phyloP scores from a whole-genome alignment of 768 basidiomycete genomes.

The Termitomyces sp. region DNA sequence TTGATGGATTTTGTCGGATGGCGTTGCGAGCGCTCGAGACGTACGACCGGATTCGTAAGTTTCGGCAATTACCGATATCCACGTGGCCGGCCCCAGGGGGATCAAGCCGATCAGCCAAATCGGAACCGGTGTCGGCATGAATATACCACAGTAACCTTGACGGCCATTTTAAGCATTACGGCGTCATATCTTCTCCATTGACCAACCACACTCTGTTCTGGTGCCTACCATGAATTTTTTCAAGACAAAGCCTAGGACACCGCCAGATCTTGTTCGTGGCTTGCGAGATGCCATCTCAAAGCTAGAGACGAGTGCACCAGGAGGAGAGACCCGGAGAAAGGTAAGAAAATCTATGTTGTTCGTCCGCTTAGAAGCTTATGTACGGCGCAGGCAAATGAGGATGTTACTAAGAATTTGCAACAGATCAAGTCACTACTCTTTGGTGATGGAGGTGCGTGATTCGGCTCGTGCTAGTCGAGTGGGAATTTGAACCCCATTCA shows the following conservation, averaged over 20 bases:
- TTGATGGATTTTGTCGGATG: slow-evolving; percentile 51
- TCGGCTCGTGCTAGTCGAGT: not conserved
- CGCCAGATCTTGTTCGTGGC: slow-evolving; percentile 82
- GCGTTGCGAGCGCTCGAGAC: slow-evolving; percentile 17
- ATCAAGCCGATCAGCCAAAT: slow-evolving; percentile 1
- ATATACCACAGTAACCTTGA: slow-evolving; percentile 15
- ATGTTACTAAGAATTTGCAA: slow-evolving; percentile 84
- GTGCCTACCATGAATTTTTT: slow-evolving; percentile 81
- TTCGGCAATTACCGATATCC: slow-evolving; percentile 20
- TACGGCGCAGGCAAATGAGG: slow-evolving; percentile 72
- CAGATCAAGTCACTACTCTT: slow-evolving; percentile 87
- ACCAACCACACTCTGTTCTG: not conserved
- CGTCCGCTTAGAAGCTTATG: not conserved
- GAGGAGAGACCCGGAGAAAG: slow-evolving; percentile 78
- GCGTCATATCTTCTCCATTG: not conserved
- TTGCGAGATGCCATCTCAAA: slow-evolving; percentile 77
- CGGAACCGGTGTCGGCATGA: not conserved
- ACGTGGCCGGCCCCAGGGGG: slow-evolving; percentile 9
- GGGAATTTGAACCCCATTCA: slow-evolving; percentile 23
- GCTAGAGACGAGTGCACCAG: slow-evolving; percentile 72
- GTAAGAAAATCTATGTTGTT: slow-evolving; percentile 38
- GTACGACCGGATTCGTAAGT: slow-evolving; percentile 13
- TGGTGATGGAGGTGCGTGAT: slow-evolving; percentile 77
- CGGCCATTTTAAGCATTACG: slow-evolving; percentile 13
- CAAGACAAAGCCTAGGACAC: slow-evolving; percentile 86